Percentiles rank a stretch among this genome's conserved stretches.
Evolutionary conservation across 495 filamentous ascomycete genomes (phyloP).

Genomic region (Apiosordaria backusii): DNA sequence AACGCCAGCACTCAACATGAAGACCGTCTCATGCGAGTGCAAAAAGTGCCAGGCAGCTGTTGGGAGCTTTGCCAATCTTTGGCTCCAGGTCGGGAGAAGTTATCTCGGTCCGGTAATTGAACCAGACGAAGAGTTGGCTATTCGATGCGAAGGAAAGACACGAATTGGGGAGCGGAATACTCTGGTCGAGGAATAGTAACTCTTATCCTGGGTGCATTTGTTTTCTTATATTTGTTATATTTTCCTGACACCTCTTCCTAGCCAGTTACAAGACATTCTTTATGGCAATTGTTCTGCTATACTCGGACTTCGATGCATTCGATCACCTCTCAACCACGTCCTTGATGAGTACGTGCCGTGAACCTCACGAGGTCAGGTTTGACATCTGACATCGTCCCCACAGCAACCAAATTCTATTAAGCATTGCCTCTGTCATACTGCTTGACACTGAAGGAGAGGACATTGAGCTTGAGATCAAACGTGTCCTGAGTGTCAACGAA

Average conservation of each 20-base stretch:
- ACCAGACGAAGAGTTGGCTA: not conserved
- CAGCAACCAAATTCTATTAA: not conserved
- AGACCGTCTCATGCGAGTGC: slow-evolving; percentile 36
- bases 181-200: not conserved
- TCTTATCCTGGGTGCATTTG: not conserved
- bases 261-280: not conserved
- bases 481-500: not conserved
- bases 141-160: not conserved
- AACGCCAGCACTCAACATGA: slow-evolving; percentile 13
- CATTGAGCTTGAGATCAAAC: not conserved
- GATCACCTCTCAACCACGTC: not conserved
- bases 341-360: not conserved
- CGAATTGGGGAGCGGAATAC: not conserved
- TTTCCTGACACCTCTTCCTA: not conserved
- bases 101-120: not conserved
- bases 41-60: slow-evolving; percentile 35
- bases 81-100: slow-evolving; percentile 17
- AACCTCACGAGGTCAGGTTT: not conserved
- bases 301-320: not conserved
- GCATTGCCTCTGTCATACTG: not conserved
- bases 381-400: not conserved
- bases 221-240: not conserved
- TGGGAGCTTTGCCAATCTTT: slow-evolving; percentile 40
- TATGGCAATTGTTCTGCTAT: not conserved
- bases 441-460: not conserved